Evolutionary conservation across 73 alveolate genomes (phyloP).

Genomic region (Tetrahymena malaccensis): DNA sequence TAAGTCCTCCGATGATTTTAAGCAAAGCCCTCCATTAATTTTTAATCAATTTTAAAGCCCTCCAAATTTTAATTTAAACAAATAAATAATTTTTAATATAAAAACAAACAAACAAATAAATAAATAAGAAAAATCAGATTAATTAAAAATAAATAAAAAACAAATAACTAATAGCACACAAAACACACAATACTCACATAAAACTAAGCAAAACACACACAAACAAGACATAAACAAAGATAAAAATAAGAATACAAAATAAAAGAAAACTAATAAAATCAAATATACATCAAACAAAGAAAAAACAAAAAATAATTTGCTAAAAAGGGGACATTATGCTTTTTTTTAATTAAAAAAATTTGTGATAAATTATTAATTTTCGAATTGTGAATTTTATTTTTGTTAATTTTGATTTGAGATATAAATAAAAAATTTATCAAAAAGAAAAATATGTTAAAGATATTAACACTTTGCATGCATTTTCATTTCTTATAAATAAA

Average conservation of each 20-base stretch:
- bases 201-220: not conserved
- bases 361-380: too few species aligned
- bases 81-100: not conserved
- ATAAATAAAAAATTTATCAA: too few species aligned
- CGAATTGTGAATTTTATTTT: too few species aligned
- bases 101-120: not conserved
- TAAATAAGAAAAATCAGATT: not conserved
- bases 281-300: not conserved
- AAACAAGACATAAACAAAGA: not conserved
- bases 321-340: not conserved
- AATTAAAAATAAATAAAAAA: not conserved
- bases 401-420: too few species aligned
- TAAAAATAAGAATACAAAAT: not conserved
- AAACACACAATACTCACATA: not conserved
- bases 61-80: not conserved
- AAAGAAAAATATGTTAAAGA: too few species aligned
- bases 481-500: too few species aligned
- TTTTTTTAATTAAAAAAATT: too few species aligned
- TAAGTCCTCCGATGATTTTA: not conserved
- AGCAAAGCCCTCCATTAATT: not conserved
- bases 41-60: not conserved
- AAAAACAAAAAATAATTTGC: not conserved
- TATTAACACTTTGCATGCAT: too few species aligned
- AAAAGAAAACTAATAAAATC: not conserved
- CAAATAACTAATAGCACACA: not conserved